Base-by-base conservation (phyloP, 2,329 filamentous ascomycete species). In the Acephala macrosclerotiorum region DNA sequence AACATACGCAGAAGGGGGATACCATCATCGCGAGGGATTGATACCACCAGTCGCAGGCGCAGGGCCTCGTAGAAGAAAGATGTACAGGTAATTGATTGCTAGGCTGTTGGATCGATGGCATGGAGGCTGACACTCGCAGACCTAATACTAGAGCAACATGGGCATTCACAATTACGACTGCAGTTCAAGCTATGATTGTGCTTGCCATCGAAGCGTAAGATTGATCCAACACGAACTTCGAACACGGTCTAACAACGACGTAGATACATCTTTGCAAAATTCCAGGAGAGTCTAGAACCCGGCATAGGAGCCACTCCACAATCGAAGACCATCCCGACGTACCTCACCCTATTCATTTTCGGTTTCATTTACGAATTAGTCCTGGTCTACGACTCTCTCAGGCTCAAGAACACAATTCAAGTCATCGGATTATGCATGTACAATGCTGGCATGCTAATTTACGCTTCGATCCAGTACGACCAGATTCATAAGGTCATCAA, bases 391-490 rank as follows among this genome's bases (percentile, higher is more conserved):
- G 96, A 99, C 82, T 96, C 95, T 18, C 84, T 99, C 65, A 90
- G 94, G 69, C 84, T 95, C 76, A 97, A 97, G 80, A 99, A 99
- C 81, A 99, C 96, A 12, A 99, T 99, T 83, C 96, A 99, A 79
- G 86, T 98, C 77, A 98, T 99, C 73, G 96, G 96, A 53, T 85
- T 99, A 35, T 97, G 95, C 80, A 82, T 96, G 65, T 96, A 96
- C 81, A 98, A 99, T 79, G 80, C 96, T 36, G 95, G 93, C 47
- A 88, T 99, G 72, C 85, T 98, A 75, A 89, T 98, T 69, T 99
- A 99, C 77, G 94, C 95, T 3, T 90, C 92, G 36, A 93, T 98
- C 64, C 95, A 99, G 79, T 91, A 94, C 73, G 91, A 96, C 71
- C 94, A 98, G 80, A 96, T 98, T 74, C 80, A 88, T 58, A 87